A percentile compares a stretch with the other conserved stretches of the same genome.
Conservation (phyloP, 163 green algal species). For the Scenedesmus sp. region DNA sequence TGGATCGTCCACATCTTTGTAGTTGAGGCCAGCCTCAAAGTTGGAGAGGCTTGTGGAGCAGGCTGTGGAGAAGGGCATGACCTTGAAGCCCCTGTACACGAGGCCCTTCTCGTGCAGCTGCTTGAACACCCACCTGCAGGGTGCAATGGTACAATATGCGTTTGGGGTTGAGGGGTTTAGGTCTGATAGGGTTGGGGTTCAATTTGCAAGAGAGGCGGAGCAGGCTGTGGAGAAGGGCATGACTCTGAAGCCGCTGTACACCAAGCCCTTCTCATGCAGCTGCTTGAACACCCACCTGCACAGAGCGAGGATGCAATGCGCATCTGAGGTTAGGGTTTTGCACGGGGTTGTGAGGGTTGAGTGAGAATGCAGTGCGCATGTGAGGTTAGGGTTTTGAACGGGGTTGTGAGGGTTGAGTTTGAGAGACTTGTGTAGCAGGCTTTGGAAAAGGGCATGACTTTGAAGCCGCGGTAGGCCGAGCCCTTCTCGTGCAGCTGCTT, state of each 20-base stretch:
- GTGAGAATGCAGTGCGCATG: too few relatives aligned
- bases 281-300: conserved; percentile 96
- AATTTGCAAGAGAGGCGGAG: conserved; percentile 68
- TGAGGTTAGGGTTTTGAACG: too few relatives aligned
- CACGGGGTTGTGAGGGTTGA: too few relatives aligned
- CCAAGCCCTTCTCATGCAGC: conserved; percentile 95
- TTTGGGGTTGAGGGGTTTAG: too few relatives aligned
- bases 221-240: conserved; percentile 78
- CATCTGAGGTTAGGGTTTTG: too few relatives aligned
- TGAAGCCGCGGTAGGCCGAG: conserved; percentile 99
- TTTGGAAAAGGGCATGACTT: conserved; percentile 74
- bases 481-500: conserved; percentile 94
- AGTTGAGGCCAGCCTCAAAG: conserved; percentile 99
- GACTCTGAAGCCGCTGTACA: conserved; percentile 99
- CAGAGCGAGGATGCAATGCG: too few relatives aligned
- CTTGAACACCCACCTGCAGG: conserved; percentile 94
- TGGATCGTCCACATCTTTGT: conserved; percentile 94
- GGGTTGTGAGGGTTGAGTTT: conserved; percentile 77
- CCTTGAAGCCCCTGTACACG: conserved; percentile 99
- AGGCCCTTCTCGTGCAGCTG: conserved; percentile 96
- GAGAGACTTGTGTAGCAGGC: conserved; percentile 93
- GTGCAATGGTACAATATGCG: too few relatives aligned
- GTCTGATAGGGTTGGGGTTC: too few relatives aligned
- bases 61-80: conserved; percentile 74
- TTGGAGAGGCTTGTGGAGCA: conserved; percentile 97